Conservation (phyloP, 306 rosid genomes). For the Prunus dulcis region DNA sequence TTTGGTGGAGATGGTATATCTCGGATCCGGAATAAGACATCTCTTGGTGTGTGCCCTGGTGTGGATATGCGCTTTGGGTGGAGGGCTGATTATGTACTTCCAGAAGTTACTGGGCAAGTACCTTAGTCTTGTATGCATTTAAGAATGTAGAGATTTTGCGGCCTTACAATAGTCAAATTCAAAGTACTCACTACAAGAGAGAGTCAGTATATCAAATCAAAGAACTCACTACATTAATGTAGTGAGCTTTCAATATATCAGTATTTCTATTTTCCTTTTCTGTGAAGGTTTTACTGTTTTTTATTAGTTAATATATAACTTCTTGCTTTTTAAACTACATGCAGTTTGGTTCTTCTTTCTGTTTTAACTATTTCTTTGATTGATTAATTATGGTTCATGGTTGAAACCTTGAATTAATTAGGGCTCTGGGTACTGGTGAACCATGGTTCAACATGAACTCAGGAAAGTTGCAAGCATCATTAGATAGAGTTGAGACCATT, state of each 20-base stretch:
- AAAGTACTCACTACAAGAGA: neutral
- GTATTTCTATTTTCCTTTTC: neutral
- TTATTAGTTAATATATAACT: neutral
- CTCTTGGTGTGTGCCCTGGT: conserved; percentile 76
- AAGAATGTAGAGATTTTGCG: neutral
- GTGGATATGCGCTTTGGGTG: conserved; percentile 87
- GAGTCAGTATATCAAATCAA: neutral
- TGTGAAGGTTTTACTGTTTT: neutral
- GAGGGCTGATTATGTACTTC: conserved; percentile 93
- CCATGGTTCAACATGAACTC: conserved; percentile 89
- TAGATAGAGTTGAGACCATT: conserved; percentile 89
- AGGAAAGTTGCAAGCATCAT: conserved; percentile 77
- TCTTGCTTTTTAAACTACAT: neutral
- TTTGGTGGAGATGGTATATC: conserved; percentile 93
- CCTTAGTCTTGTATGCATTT: conserved; percentile 16
- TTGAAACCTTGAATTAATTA: conserved; percentile 25
- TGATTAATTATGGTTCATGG: neutral
- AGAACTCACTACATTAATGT: neutral
- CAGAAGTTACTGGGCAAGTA: conserved; percentile 86
- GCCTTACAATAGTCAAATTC: conserved; percentile 4
- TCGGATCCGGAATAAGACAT: conserved; percentile 73
- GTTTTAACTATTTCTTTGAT: neutral
- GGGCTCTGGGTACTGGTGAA: conserved; percentile 86
- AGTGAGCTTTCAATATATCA: neutral
- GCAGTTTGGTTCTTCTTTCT: neutral